Evolutionary conservation across 805 yeast species (phyloP).

Genomic region (Maudiozyma barnettii): DNA sequence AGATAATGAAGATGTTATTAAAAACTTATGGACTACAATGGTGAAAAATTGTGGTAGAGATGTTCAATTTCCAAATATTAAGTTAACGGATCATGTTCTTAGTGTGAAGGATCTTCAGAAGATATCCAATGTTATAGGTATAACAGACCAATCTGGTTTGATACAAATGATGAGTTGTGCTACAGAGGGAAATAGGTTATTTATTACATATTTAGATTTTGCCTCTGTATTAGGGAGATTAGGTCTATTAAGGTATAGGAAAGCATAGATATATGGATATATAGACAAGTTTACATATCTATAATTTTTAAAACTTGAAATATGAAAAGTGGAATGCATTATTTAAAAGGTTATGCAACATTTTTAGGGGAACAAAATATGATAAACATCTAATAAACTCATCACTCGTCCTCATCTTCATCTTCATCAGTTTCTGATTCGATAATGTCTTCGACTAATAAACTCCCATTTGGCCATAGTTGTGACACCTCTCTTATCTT

Average conservation of each 20-base stretch:
- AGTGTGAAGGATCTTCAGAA: conserved; percentile 33
- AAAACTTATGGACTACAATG: conserved; percentile 35
- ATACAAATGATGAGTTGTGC: conserved; percentile 41
- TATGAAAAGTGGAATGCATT: too few species aligned
- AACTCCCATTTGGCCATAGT: conserved; percentile 65
- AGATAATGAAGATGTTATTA: conserved; percentile 31
- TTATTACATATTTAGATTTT: conserved; percentile 37
- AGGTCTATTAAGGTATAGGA: conserved; percentile 30
- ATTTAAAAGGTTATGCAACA: too few species aligned
- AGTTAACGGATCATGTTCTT: conserved; percentile 19
- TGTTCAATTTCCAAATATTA: conserved; percentile 13
- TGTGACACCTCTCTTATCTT: conserved; percentile 34
- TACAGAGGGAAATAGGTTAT: conserved; percentile 30
- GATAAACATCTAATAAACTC: too few species aligned
- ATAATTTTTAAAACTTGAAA: too few species aligned
- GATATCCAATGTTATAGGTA: conserved; percentile 26
- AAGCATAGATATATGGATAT: background rate
- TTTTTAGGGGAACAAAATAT: too few species aligned
- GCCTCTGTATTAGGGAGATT: conserved; percentile 40
- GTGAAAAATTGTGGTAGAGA: conserved; percentile 20
- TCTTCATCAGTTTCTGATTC: conserved; percentile 9
- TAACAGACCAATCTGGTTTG: conserved; percentile 23
- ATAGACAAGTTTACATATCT: too few species aligned
- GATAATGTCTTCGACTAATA: conserved; percentile 40
- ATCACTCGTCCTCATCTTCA: too few species aligned